These are phyloP conservation scores for Starmerella floris DNA, from an alignment of 805 yeast species.

Conservation along the genomic window DNA sequence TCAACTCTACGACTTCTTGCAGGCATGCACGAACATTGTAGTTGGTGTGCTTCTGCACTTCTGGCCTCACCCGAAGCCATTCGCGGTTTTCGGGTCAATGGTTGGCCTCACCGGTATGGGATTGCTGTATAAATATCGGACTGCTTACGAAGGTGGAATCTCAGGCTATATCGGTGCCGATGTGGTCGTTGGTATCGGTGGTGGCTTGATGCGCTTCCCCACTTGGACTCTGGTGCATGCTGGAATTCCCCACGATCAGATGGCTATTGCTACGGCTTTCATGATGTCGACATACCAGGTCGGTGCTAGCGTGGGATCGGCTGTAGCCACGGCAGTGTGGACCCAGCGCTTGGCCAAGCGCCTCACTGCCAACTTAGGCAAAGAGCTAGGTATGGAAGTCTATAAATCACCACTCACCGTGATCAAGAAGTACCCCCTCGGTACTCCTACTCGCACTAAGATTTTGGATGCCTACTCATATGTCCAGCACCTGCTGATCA, in stretches of 20 bases:
- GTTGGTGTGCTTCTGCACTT: constrained; percentile 41
- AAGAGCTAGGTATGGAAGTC: constrained; percentile 33
- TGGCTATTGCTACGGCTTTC: constrained; percentile 49
- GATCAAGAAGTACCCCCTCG: constrained; percentile 40
- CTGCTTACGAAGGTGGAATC: constrained; percentile 30
- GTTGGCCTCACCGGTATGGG: constrained; percentile 54
- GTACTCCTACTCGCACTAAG: constrained; percentile 44
- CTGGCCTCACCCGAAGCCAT: constrained; percentile 42
- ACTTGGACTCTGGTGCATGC: constrained; percentile 51
- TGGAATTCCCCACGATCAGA: constrained; percentile 45
- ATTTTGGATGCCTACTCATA: constrained; percentile 46
- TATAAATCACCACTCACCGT: constrained; percentile 45
- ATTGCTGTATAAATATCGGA: constrained; percentile 43
- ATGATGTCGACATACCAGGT: constrained; percentile 46
- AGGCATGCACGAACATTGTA: constrained; percentile 45
- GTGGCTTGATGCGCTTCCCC: constrained; percentile 56
- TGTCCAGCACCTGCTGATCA: constrained; percentile 44
- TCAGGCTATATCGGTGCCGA: constrained; percentile 53
- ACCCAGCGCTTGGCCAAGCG: constrained; percentile 41
- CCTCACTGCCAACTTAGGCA: constrained; percentile 30
- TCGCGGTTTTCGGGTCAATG: constrained; percentile 44
- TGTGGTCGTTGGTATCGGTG: constrained; percentile 56
- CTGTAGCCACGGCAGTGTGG: constrained; percentile 63
- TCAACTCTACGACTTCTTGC: constrained; percentile 49
- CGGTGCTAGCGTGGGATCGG: constrained; percentile 51